These are phyloP conservation scores for Lactarius akahatsu DNA, from an alignment of 768 basidiomycete genomes.

Conservation along the genomic window DNA sequence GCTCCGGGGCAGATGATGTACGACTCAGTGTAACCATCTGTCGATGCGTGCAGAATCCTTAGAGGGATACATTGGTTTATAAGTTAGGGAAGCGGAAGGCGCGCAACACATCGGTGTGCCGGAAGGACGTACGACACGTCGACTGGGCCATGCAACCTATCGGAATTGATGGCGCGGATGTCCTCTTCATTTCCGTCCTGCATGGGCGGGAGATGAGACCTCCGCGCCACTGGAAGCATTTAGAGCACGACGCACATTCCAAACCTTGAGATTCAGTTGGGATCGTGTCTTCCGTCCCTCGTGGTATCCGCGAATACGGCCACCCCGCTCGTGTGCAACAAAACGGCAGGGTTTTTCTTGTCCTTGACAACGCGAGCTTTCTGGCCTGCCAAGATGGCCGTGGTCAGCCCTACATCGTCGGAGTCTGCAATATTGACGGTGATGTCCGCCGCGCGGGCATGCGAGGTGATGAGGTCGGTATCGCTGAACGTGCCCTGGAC, in stretches of 20 bases:
- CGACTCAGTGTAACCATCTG: conserved; percentile 10
- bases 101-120: neutral
- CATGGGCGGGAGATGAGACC: neutral
- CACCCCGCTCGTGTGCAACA: conserved; percentile 22
- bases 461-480: conserved; percentile 7
- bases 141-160: conserved; percentile 22
- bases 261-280: conserved; percentile 4
- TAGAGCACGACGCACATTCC: conserved; percentile 12
- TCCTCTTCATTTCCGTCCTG: conserved; percentile 20
- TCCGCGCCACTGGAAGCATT: neutral
- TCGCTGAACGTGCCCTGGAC: conserved; percentile 15
- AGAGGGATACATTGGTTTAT: neutral
- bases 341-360: neutral
- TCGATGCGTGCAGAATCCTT: conserved; percentile 5
- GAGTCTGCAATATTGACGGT: conserved; percentile 17
- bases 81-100: neutral
- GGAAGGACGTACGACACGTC: conserved; percentile 13
- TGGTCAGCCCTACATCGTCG: conserved; percentile 7
- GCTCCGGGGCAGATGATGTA: conserved; percentile 19
- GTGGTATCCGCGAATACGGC: conserved; percentile 10
- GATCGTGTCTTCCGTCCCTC: conserved; percentile 14
- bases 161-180: conserved; percentile 17
- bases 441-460: conserved; percentile 11
- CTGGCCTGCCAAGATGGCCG: conserved; percentile 17
- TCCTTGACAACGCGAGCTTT: conserved; percentile 13